Conservation (phyloP, 257 asterid genomes). For the Fraxinus americana region DNA sequence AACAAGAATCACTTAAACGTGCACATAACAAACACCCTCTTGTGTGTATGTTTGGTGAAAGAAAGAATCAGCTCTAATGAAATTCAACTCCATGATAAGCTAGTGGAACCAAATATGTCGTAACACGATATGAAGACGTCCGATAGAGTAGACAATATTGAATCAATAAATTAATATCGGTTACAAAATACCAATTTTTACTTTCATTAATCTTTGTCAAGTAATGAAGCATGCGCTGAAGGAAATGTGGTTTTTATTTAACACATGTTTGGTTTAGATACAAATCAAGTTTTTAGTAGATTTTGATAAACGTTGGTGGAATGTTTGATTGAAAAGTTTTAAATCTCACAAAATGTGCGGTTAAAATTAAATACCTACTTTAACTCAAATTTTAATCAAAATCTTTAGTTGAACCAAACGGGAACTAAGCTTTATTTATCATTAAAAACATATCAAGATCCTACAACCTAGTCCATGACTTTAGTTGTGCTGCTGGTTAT, state of each 20-base stretch:
- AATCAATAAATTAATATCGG: not conserved
- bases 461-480: constrained; percentile 62
- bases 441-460: constrained; percentile 14
- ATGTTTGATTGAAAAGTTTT: too few relatives aligned
- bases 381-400: too few relatives aligned
- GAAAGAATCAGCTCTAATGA: not conserved
- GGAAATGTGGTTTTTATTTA: not conserved
- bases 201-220: constrained; percentile 58
- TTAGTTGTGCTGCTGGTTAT: constrained; percentile 51
- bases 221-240: constrained; percentile 38
- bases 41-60: not conserved
- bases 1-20: not conserved
- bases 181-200: constrained; percentile 43
- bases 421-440: constrained; percentile 10
- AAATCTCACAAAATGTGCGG: too few relatives aligned
- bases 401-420: too few relatives aligned
- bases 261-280: too few relatives aligned
- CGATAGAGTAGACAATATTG: too few relatives aligned
- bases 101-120: not conserved
- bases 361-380: too few relatives aligned
- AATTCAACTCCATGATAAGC: not conserved
- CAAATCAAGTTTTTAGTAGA: too few relatives aligned
- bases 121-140: not conserved
- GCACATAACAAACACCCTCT: not conserved
- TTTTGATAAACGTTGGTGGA: too few relatives aligned